A percentile compares a stretch with the other conserved stretches of the same genome.
Conservation (phyloP, 441 rosid genomes). For the Populus tomentosa region DNA sequence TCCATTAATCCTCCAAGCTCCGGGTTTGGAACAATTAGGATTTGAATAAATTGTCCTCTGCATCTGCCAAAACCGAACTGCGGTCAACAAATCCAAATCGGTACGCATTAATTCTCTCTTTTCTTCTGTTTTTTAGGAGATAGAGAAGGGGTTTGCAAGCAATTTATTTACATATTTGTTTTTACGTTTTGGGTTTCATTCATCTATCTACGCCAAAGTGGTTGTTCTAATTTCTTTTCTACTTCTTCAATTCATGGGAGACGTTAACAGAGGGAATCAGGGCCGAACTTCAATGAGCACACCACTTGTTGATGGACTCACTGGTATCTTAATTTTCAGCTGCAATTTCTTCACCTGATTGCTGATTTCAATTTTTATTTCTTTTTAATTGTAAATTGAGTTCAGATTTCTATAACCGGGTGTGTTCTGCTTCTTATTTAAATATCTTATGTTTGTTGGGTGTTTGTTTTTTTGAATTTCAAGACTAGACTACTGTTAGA, state of each 20-base stretch:
- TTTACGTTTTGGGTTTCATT: background rate
- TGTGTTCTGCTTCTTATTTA: background rate
- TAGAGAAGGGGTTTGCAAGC: background rate
- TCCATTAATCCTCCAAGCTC: background rate
- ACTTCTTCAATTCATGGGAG: background rate
- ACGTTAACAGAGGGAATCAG: constrained; percentile 4
- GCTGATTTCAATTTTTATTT: background rate
- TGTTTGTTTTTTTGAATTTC: background rate
- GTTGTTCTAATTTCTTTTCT: too few relatives aligned
- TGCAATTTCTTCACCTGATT: background rate
- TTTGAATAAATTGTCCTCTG: background rate
- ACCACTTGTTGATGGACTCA: constrained; percentile 17
- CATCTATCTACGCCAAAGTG: background rate
- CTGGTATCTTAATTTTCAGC: constrained; percentile 9
- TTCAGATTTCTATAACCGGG: background rate
- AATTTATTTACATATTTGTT: too few relatives aligned
- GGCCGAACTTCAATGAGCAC: constrained; percentile 10
- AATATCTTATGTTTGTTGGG: background rate
- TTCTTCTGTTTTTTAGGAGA: background rate
- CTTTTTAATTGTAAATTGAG: background rate
- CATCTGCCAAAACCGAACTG: background rate
- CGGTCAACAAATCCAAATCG: background rate
- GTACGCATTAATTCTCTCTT: background rate
- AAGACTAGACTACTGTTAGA: background rate
- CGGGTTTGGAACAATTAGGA: background rate